Conservation (phyloP, 768 basidiomycete genomes). For the Termitomyces sp. region DNA sequence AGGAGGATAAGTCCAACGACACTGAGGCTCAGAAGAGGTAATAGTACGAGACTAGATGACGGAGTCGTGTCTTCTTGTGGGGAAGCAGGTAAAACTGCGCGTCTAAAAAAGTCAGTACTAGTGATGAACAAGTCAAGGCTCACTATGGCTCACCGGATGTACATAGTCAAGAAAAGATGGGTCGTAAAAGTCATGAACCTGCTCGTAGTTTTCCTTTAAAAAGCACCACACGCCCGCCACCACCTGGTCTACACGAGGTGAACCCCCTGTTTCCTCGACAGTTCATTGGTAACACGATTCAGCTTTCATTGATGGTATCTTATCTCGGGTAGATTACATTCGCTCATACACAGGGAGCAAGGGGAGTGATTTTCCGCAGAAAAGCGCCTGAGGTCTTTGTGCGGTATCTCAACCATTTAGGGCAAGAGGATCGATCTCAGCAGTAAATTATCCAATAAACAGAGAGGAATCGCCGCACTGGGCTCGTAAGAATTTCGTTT, state of each 20-base stretch:
- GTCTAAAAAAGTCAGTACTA: slow-evolving; percentile 6
- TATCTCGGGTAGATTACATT: slow-evolving; percentile 8
- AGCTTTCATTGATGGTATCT: slow-evolving; percentile 10
- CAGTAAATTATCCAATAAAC: not conserved
- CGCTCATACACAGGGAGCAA: no score
- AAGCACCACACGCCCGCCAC: slow-evolving; percentile 9
- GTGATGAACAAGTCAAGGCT: not conserved
- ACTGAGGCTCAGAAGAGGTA: slow-evolving; percentile 14
- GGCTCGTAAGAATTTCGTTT: not conserved
- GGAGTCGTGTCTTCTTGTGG: slow-evolving; percentile 3
- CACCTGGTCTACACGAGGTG: slow-evolving; percentile 15
- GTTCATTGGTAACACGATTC: slow-evolving; percentile 6
- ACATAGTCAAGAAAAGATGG: slow-evolving; percentile 7
- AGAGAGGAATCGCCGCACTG: not conserved
- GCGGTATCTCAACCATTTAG: not conserved
- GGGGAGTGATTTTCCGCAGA: not conserved
- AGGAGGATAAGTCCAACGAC: slow-evolving; percentile 12
- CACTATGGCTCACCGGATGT: slow-evolving; percentile 8
- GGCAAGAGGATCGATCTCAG: not conserved
- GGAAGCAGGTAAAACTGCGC: slow-evolving; percentile 10
- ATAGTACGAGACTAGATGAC: slow-evolving; percentile 10
- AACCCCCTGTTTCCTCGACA: slow-evolving; percentile 1
- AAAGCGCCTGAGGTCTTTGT: not conserved
- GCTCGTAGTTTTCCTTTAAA: slow-evolving; percentile 10
- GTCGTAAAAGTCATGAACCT: slow-evolving; percentile 12